Evolutionary conservation across 1,284 basidiomycete genomes (phyloP).

Genomic region (Cryptococcus sp.): DNA sequence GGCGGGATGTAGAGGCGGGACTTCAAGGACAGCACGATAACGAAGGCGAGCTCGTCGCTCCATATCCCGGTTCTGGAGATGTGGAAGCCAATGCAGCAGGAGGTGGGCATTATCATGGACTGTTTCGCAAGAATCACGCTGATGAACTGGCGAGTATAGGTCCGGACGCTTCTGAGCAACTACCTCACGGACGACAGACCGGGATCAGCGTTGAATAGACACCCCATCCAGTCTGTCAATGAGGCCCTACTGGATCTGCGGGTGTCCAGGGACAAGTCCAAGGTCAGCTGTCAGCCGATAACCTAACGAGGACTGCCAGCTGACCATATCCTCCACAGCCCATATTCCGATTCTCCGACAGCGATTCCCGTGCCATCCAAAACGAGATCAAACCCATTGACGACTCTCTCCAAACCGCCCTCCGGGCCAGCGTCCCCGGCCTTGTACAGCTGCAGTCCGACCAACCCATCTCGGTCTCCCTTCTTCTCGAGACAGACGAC

Average conservation of each 20-base stretch:
- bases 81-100: constrained; percentile 87
- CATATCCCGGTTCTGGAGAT: constrained; percentile 74
- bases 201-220: constrained; percentile 68
- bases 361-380: constrained; percentile 67
- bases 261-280: constrained; percentile 69
- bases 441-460: constrained; percentile 57
- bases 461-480: constrained; percentile 17
- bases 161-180: constrained; percentile 80
- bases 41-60: constrained; percentile 59
- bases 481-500: constrained; percentile 61
- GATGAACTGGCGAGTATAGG: no score
- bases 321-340: constrained; percentile 53
- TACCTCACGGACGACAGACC: constrained; percentile 88
- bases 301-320: no score
- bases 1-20: constrained; percentile 70
- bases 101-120: constrained; percentile 56
- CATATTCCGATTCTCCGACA: constrained; percentile 87
- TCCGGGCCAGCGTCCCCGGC: constrained; percentile 90
- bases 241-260: constrained; percentile 85
- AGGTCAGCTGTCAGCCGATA: constrained; percentile 56
- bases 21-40: constrained; percentile 76
- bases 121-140: no score
- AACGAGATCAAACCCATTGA: constrained; percentile 73
- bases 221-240: constrained; percentile 88
- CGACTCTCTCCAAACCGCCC: constrained; percentile 75